Percentiles rank a stretch among this genome's conserved stretches.
These are phyloP conservation scores for Helenozyma rhizophorensis DNA, from an alignment of 805 yeast genomes.

Conservation along the genomic window DNA sequence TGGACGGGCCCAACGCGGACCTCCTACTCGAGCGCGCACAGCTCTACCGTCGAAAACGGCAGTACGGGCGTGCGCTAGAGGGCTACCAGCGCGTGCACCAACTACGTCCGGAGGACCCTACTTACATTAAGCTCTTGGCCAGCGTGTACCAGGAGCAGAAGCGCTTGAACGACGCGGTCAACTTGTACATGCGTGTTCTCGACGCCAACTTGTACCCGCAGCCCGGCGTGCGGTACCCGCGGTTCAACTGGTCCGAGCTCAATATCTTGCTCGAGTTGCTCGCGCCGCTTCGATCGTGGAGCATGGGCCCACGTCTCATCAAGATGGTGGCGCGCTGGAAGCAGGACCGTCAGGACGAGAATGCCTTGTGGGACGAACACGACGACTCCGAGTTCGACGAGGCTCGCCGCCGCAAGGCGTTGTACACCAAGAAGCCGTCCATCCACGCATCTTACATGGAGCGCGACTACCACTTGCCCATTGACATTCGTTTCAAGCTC, in stretches of 20 bases:
- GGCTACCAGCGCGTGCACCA: constrained; percentile 58
- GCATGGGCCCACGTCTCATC: constrained; percentile 58
- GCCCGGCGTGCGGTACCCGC: constrained; percentile 35
- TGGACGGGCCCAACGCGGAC: constrained; percentile 19
- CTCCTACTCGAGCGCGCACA: constrained; percentile 62
- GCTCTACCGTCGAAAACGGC: constrained; percentile 62
- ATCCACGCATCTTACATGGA: constrained; percentile 12
- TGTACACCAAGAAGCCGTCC: constrained; percentile 6
- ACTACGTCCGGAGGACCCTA: constrained; percentile 54
- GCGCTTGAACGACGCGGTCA: constrained; percentile 70
- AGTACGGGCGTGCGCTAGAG: constrained; percentile 67
- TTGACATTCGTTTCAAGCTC: constrained; percentile 80
- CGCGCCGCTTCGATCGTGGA: constrained; percentile 61
- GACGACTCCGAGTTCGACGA: constrained; percentile 85
- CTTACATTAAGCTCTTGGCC: constrained; percentile 54
- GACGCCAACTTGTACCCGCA: constrained; percentile 49
- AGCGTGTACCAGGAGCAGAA: constrained; percentile 51
- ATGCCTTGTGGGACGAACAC: constrained; percentile 53
- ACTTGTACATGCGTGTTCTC: constrained; percentile 59
- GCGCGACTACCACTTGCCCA: constrained; percentile 53
- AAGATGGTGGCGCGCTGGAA: constrained; percentile 81
- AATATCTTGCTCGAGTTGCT: constrained; percentile 81
- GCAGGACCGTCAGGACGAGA: constrained; percentile 58
- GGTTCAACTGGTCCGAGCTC: constrained; percentile 83
- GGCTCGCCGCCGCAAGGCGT: constrained; percentile 37